phyloP scores from a whole-genome alignment of 495 filamentous ascomycete genomes.

The Aspergillus biplanus region DNA sequence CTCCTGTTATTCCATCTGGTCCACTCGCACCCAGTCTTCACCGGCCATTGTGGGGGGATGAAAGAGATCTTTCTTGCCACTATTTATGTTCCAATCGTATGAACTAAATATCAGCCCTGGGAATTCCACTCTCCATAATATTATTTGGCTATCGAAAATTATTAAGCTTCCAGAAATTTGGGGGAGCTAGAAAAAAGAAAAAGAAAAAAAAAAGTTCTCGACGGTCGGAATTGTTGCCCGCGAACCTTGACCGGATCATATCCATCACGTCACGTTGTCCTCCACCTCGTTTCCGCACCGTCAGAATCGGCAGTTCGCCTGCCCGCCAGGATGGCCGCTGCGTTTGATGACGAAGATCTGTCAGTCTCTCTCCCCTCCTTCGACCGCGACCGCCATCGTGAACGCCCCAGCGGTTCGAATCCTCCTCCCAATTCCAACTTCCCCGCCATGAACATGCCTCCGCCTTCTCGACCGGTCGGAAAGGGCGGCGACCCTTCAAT shows the following conservation, averaged over 20 bases:
- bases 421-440: constrained; percentile 33
- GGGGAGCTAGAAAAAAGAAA: constrained; percentile 1
- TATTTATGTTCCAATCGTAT: background rate
- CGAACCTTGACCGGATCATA: constrained; percentile 22
- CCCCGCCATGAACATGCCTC: constrained; percentile 54
- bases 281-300: constrained; percentile 23
- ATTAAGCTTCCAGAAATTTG: background rate
- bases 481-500: constrained; percentile 35
- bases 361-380: constrained; percentile 80
- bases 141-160: background rate
- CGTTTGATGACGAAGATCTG: constrained; percentile 85
- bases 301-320: constrained; percentile 22
- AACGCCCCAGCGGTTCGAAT: constrained; percentile 34
- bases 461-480: constrained; percentile 45
- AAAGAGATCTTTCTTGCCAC: background rate
- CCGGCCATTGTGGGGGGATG: background rate
- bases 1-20: background rate
- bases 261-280: constrained; percentile 51
- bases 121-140: background rate
- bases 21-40: constrained; percentile 2
- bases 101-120: background rate
- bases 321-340: constrained; percentile 49
- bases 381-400: constrained; percentile 53
- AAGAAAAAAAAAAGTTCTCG: background rate
- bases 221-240: constrained; percentile 12